Base-by-base conservation (phyloP, 495 filamentous ascomycete genomes). In the Hyphodiscus hymeniophilus region DNA sequence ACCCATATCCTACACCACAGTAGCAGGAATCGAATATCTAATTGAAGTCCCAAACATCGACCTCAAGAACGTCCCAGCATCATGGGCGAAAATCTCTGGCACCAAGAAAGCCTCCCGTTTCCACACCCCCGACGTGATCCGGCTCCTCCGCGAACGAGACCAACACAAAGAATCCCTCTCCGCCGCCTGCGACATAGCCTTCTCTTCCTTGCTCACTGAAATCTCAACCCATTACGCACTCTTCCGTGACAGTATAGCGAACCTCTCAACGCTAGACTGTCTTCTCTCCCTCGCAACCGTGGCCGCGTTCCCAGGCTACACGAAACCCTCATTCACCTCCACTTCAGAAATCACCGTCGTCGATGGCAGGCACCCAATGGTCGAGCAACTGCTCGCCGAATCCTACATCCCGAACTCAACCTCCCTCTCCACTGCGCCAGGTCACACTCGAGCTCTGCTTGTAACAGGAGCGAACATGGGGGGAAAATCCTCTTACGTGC, bases 391-490 rank as follows among this genome's bases (percentile, higher is more conserved):
- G 8, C 75, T 97, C 5, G 74, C 89, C 7, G 81, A 85, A 46
- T 72, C 80, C 33, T 99, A 97, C 70, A 91, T 99, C 45, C 92
- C 92, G 30, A 97, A 97, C 66, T 80, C 84, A 60, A 89, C 87
- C 22, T 61, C 77, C 7, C 79, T 99, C 34, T 45, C 69, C 31
- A 66, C 75, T 0, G 60, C 69, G 21, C 68, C 76, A 12, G 63
- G 79, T 15, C 67, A 66, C 7, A 80, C 89, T 1, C 75, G 82
- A 16, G 89, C 86, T 0, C 78, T 95, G 41, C 80, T 97, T 32
- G 81, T 97, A 47, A 97, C 94, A 3, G 94, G 94, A 4, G 92
- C 94, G 12, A 98, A 98, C 72, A 97, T 97, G 91, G 94, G 94
- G 57, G 92, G 92, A 21, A 99, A 99, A 61, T 92, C 86, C 36